Percentiles rank a stretch among this genome's conserved stretches.
phyloP scores from a whole-genome alignment of 257 asterid genomes.

The Solanum sitiens region DNA sequence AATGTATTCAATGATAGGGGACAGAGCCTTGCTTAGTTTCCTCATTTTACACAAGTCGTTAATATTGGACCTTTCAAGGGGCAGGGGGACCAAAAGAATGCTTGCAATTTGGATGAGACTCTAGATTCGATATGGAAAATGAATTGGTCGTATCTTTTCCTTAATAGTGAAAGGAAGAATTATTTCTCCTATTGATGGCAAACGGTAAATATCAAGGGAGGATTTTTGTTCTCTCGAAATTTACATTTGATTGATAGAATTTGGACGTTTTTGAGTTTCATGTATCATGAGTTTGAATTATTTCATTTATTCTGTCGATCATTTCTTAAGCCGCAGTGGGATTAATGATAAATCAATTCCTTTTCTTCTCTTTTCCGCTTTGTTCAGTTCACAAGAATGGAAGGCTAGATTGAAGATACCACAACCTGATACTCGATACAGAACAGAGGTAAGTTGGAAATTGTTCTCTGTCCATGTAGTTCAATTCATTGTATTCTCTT shows the following conservation, averaged over 20 bases:
- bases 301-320: background rate
- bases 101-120: background rate
- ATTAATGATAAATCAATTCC: background rate
- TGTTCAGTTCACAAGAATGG: constrained; percentile 77
- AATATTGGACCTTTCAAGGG: background rate
- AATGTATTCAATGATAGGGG: background rate
- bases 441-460: constrained; percentile 57
- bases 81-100: background rate
- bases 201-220: background rate
- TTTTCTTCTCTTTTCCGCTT: background rate
- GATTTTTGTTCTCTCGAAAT: background rate
- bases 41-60: background rate
- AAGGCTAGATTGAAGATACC: constrained; percentile 64
- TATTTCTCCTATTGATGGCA: background rate
- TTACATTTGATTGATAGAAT: background rate
- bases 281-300: background rate
- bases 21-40: background rate
- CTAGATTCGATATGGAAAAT: background rate
- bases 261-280: background rate
- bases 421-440: constrained; percentile 59
- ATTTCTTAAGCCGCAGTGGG: background rate
- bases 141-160: background rate
- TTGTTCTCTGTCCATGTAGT: background rate
- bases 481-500: background rate
- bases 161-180: background rate